Evolutionary conservation across 2,329 filamentous ascomycete genomes (phyloP), one percentile per base, ranked within the genome.

Genomic region (Thermothelomyces thermophilus): DNA sequence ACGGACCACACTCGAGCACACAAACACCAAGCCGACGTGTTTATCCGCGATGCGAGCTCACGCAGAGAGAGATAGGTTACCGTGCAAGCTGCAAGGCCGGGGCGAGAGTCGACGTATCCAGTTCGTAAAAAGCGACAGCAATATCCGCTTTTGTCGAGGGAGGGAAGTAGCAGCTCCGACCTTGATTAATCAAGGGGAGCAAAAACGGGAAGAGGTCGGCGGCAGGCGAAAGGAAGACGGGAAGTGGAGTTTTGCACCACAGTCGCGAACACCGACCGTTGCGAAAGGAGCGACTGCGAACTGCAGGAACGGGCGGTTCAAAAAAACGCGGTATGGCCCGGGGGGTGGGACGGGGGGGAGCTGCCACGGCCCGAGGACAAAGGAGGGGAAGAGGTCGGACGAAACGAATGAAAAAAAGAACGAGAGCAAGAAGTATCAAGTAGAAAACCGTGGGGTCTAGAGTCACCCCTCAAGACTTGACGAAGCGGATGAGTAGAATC

Each of bases 331-430:
- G 9, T 31, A 14, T 31, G 14, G 14, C 14, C 30, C 9, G 30
- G 14, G 14, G 30, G 30, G 9, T 31, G 9, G 30, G 19, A 5
- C 13, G 22, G 48, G 35, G 45, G 41, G 46, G 42, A 48, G 36
- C 24, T 33, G 43, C 36, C 26, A 39, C 41, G 17, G 10, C 39
- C 37, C 24, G n/a, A 16, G 33, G 13, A 11, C 16, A 16, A 35
- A 5, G 6, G 33, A 35, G 33, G 33, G 7, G 16, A 16, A 5
- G 33, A 14, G 30, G 14, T 16, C 33, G 14, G 24, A 31, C 24
- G 43, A 53, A 56, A 57, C 41, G 54, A 57, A 48, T 41, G 58
- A 50, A 47, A 55, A 47, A 53, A 60, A 47, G 51, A 60, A 56
- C 42, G 48, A 55, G 40, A 41, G 56, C 45, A 58, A 47, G 44